phyloP scores from a whole-genome alignment of 75 land plant species.

The Chamaecyparis obtusa region DNA sequence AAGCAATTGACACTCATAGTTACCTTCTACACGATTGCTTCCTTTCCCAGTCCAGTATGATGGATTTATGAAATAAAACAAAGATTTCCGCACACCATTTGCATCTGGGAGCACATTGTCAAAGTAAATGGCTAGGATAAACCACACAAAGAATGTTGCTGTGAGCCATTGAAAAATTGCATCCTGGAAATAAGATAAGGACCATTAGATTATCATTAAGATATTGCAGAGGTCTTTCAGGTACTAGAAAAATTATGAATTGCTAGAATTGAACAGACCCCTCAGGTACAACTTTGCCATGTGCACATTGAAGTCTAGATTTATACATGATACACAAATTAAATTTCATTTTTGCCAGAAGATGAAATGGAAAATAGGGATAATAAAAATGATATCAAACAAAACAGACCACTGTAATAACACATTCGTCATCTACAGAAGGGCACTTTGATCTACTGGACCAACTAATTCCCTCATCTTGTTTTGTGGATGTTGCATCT shows the following conservation, averaged over 20 bases:
- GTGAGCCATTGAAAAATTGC: slow-evolving; percentile 73
- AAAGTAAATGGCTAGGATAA: slow-evolving; percentile 85
- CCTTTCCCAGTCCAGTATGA: slow-evolving; percentile 92
- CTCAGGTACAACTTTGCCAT: not conserved
- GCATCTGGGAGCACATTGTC: slow-evolving; percentile 85
- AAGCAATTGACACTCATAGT: not conserved
- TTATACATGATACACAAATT: not conserved
- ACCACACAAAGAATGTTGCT: slow-evolving; percentile 79
- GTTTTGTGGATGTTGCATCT: slow-evolving; percentile 64
- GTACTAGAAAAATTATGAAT: not conserved
- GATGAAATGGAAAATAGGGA: not conserved
- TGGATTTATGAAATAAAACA: slow-evolving; percentile 76
- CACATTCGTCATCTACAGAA: slow-evolving; percentile 56
- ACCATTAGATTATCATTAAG: not conserved
- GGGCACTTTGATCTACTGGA: slow-evolving; percentile 63
- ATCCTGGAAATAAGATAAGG: slow-evolving; percentile 42
- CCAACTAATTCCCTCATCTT: slow-evolving; percentile 80
- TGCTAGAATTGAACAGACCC: not conserved
- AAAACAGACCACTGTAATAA: slow-evolving; percentile 68
- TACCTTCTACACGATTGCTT: slow-evolving; percentile 74
- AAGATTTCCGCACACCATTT: slow-evolving; percentile 87
- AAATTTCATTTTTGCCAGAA: not conserved
- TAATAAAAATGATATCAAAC: not conserved
- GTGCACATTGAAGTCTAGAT: not conserved
- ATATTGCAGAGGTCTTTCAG: no score